phyloP scores from a whole-genome alignment of 163 green algal genomes.

The Coccomyxa subellipsoidea region DNA sequence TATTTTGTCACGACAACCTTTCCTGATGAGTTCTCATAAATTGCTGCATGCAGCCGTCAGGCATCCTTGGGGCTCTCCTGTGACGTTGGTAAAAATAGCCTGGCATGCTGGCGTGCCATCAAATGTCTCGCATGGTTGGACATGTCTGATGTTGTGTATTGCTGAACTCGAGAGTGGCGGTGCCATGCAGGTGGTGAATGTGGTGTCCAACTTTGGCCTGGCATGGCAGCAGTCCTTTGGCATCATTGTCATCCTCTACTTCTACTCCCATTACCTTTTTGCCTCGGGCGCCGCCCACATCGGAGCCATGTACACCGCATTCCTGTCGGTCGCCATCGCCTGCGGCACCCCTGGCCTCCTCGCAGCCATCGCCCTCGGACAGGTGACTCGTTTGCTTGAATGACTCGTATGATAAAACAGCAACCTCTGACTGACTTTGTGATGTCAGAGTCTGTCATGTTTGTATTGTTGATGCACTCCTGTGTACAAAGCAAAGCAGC shows the following conservation, averaged over 20 bases:
- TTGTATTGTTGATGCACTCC: too few relatives aligned
- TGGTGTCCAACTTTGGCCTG: conserved; percentile 83
- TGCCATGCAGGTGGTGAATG: conserved; percentile 55
- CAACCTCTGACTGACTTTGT: too few relatives aligned
- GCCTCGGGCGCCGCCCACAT: conserved; percentile 97
- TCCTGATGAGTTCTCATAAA: too few relatives aligned
- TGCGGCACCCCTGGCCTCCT: conserved; percentile 67
- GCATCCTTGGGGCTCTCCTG: too few relatives aligned
- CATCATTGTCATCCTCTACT: conserved; percentile 94
- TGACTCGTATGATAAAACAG: too few relatives aligned
- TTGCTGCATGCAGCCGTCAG: too few relatives aligned
- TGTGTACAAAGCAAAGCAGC: too few relatives aligned
- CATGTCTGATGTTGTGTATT: neutral
- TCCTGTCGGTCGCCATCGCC: conserved; percentile 92
- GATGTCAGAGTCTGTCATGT: too few relatives aligned
- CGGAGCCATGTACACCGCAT: conserved; percentile 99
- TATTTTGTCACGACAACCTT: neutral
- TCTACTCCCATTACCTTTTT: conserved; percentile 99
- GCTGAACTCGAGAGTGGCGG: neutral
- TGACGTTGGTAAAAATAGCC: too few relatives aligned
- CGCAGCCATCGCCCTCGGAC: conserved; percentile 83
- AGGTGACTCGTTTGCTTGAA: too few relatives aligned
- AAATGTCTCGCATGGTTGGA: neutral
- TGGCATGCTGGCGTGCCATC: too few relatives aligned
- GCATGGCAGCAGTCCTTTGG: conserved; percentile 92